These are phyloP conservation scores for Thielaviopsis euricoi DNA, from an alignment of 2,329 filamentous ascomycete genomes.

Conservation along the genomic window DNA sequence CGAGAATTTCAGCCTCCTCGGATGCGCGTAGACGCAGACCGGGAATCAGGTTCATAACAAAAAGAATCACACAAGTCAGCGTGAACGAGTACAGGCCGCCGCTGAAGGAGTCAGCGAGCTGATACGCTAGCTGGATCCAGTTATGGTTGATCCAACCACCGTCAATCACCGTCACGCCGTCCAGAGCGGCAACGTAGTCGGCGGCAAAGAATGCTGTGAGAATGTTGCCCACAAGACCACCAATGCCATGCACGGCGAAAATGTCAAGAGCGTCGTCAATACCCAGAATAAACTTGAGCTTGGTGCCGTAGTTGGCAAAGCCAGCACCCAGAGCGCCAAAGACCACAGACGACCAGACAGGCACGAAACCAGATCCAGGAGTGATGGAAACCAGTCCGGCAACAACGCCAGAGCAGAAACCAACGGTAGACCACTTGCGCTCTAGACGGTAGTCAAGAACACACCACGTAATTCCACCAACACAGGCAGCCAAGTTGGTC, in stretches of 20 bases:
- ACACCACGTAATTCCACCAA: slow-evolving; percentile 80
- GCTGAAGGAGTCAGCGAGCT: slow-evolving; percentile 64
- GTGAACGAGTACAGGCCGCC: slow-evolving; percentile 66
- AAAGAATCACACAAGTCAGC: slow-evolving; percentile 62
- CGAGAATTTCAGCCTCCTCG: slow-evolving; percentile 66
- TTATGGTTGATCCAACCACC: slow-evolving; percentile 75
- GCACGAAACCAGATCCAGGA: slow-evolving; percentile 72
- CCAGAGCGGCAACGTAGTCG: slow-evolving; percentile 68
- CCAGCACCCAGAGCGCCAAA: slow-evolving; percentile 62
- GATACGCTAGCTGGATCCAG: slow-evolving; percentile 71
- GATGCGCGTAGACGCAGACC: slow-evolving; percentile 56
- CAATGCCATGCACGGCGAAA: slow-evolving; percentile 67
- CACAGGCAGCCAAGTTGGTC: slow-evolving; percentile 69
- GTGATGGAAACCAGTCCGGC: slow-evolving; percentile 79
- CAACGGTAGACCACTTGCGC: slow-evolving; percentile 82
- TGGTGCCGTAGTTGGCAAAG: slow-evolving; percentile 78
- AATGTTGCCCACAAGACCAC: slow-evolving; percentile 64
- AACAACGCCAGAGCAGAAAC: slow-evolving; percentile 82
- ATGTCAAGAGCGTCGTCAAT: slow-evolving; percentile 82
- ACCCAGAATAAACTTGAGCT: slow-evolving; percentile 68
- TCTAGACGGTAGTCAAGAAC: slow-evolving; percentile 77
- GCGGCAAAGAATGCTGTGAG: slow-evolving; percentile 70
- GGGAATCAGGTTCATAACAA: slow-evolving; percentile 64
- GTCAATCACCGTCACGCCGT: slow-evolving; percentile 47
- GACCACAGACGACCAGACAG: slow-evolving; percentile 67